Base-by-base conservation (phyloP, 2,329 filamentous ascomycete species). In the Endocalyx cinctus region DNA sequence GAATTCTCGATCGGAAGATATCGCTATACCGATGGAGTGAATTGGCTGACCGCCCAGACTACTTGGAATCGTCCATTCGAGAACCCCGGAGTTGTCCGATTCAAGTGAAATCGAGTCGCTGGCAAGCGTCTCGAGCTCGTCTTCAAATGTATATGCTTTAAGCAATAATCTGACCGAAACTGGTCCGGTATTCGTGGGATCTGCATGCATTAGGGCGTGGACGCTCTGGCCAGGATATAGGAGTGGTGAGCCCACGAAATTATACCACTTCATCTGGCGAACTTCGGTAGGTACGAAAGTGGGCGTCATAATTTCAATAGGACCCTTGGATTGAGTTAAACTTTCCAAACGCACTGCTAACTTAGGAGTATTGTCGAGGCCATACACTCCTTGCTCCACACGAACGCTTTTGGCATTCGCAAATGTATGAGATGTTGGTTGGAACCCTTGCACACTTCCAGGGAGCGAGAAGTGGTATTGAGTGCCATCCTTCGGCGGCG, bases 381-480 rank as follows among this genome's bases (percentile, higher is more conserved):
- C 30, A n/a, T n/a, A n/a, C 3, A 33, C 4, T 11, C 10, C 11
- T 29, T 45, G 40, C 31, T 30, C 32, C 12, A 42, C n/a, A 8
- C 11, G 18, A 4, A 28, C 26, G 10, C 34, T 29, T 22, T 16
- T 4, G 7, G 19, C 14, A 13, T 10, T 17, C 10, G 12, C 10
- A 10, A 7, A 5, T 15, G 29, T 22, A 15, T 17, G 20, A 4
- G 13, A 29, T 8, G 27, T 25, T 12, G 30, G 40, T 25, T 34
- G 44, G 34, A 60, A 60, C 4, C 57, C 59, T 30, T 62, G 59
- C 3, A 60, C 47, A 19, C 58, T 60, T 1, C 58, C 57, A 1
- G 57, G 57, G 8, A 62, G 47, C 6, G 44, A 45, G 33, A 62
- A 62, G 33, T 62, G 58, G 27, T 58, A 62, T 31, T 62, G 59